These are phyloP conservation scores for Psidium guajava DNA, from an alignment of 345 rosid genomes.

Conservation along the genomic window DNA sequence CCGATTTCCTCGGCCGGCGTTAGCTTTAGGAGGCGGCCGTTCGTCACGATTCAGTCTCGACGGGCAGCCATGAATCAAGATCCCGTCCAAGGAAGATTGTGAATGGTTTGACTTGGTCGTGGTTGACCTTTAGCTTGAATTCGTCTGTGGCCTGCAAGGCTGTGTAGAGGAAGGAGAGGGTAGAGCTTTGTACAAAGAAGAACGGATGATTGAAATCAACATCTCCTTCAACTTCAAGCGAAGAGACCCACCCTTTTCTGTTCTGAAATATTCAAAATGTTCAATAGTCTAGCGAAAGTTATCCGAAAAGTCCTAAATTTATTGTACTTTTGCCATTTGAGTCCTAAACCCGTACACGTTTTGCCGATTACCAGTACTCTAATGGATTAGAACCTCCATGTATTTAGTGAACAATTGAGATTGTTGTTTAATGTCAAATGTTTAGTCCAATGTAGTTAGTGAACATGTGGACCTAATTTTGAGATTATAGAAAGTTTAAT, in stretches of 20 bases:
- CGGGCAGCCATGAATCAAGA: background rate
- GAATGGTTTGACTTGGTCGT: constrained; percentile 1
- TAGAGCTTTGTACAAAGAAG: background rate
- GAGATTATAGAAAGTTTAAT: background rate
- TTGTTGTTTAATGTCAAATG: background rate
- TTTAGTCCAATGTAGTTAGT: background rate
- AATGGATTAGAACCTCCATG: background rate
- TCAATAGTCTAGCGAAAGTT: too few relatives aligned
- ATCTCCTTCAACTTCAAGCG: too few relatives aligned
- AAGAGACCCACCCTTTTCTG: background rate
- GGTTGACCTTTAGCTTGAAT: background rate
- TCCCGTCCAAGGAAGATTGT: background rate
- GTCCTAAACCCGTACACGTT: too few relatives aligned
- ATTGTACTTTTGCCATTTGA: too few relatives aligned
- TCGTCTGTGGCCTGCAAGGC: background rate
- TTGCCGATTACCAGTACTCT: background rate
- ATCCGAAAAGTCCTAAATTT: too few relatives aligned
- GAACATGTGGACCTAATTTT: background rate
- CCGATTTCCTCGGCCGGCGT: constrained; percentile 55
- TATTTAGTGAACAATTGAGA: background rate
- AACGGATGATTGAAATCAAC: background rate
- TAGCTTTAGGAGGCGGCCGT: background rate
- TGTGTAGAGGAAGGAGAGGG: background rate
- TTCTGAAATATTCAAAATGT: too few relatives aligned
- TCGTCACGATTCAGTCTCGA: background rate